Conservation (phyloP, 495 filamentous ascomycete genomes). For the Beverwykella pulmonaria region DNA sequence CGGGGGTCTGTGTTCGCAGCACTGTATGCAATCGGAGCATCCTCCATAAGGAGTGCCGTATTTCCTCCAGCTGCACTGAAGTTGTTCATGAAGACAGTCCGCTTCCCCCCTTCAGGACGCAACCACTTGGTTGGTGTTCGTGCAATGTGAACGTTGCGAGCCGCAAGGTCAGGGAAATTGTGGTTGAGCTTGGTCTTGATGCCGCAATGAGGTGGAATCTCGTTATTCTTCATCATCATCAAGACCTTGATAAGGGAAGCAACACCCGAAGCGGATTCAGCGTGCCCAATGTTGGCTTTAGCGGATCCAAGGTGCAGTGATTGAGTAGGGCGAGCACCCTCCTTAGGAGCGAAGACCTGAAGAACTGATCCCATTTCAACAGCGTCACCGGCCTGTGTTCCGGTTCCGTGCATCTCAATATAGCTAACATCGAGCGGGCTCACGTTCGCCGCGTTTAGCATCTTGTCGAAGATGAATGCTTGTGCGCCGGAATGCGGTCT, state of each 20-base stretch:
- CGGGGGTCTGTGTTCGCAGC: conserved; percentile 40
- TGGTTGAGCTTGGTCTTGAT: conserved; percentile 23
- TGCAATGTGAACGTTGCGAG: conserved; percentile 20
- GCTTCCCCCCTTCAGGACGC: conserved; percentile 4
- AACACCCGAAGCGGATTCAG: conserved; percentile 44
- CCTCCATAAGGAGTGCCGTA: conserved; percentile 47
- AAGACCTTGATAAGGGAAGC: conserved; percentile 46
- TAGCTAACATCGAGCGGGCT: conserved; percentile 41
- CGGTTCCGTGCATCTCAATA: conserved; percentile 51
- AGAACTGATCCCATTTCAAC: conserved; percentile 46
- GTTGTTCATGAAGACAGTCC: conserved; percentile 36
- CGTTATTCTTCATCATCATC: conserved; percentile 38
- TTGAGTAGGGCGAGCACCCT: conserved; percentile 26
- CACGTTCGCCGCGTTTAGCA: conserved; percentile 13
- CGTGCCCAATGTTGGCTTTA: conserved; percentile 47
- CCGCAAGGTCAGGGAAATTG: conserved; percentile 14
- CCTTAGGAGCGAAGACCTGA: conserved; percentile 35
- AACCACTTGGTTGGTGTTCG: conserved; percentile 9
- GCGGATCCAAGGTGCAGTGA: conserved; percentile 41
- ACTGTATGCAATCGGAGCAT: conserved; percentile 37
- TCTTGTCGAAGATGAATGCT: conserved; percentile 25
- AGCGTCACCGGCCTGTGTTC: conserved; percentile 49
- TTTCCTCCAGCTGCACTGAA: conserved; percentile 43
- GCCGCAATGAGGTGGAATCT: conserved; percentile 28
- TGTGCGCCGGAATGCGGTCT: conserved; percentile 43